These are phyloP conservation scores for Mycena crocata DNA, from an alignment of 768 basidiomycete species.

Conservation along the genomic window DNA sequence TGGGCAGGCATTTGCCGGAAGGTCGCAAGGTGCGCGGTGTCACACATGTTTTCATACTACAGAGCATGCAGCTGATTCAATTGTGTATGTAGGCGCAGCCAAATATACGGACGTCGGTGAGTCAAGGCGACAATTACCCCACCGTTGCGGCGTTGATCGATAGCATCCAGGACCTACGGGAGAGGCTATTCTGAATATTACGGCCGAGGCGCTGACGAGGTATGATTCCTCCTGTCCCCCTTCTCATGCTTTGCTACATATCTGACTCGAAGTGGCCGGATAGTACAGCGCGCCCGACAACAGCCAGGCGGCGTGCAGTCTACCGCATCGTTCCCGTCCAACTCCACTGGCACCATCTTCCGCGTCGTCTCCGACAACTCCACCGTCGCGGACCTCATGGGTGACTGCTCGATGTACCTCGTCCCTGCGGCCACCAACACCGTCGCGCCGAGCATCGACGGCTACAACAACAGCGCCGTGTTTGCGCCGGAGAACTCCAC, in stretches of 20 bases:
- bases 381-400: slow-evolving; percentile 55
- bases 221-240: slow-evolving; percentile 32
- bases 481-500: background rate
- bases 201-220: slow-evolving; percentile 62
- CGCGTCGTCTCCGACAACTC: slow-evolving; percentile 60
- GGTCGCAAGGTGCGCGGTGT: no score
- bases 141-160: background rate
- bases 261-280: background rate
- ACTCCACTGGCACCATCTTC: slow-evolving; percentile 49
- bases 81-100: slow-evolving; percentile 63
- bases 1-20: no score
- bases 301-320: slow-evolving; percentile 56
- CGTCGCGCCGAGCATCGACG: slow-evolving; percentile 16
- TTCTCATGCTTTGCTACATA: background rate
- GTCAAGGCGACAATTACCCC: slow-evolving; percentile 22
- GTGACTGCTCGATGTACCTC: slow-evolving; percentile 52
- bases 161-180: slow-evolving; percentile 62
- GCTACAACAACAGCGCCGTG: background rate
- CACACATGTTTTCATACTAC: no score
- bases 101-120: slow-evolving; percentile 59
- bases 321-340: slow-evolving; percentile 55
- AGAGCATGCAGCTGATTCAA: no score
- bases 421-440: slow-evolving; percentile 39
- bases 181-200: slow-evolving; percentile 70
- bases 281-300: slow-evolving; percentile 63